These are phyloP conservation scores for Hysterium pulicare DNA, from an alignment of 2,329 filamentous ascomycete genomes.

Conservation along the genomic window DNA sequence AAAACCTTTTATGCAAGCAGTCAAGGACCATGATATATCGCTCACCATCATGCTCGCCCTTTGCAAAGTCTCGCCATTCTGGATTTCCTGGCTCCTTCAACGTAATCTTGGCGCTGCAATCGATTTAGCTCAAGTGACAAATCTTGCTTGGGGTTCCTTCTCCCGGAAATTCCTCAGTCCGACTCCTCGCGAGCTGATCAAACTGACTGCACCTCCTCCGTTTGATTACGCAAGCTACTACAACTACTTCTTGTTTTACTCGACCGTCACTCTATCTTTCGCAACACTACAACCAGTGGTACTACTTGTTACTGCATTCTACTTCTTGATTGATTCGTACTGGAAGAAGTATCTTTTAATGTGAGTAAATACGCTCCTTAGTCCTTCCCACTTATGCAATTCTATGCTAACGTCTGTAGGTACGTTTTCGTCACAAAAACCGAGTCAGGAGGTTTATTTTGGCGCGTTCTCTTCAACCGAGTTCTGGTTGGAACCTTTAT, in stretches of 20 bases:
- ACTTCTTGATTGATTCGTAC: constrained; percentile 82
- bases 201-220: constrained; percentile 83
- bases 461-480: constrained; percentile 91
- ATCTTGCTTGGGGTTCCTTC: constrained; percentile 79
- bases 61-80: constrained; percentile 82
- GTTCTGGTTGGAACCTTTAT: constrained; percentile 78
- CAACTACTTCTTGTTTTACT: constrained; percentile 96
- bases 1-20: constrained; percentile 60
- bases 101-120: constrained; percentile 90
- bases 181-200: constrained; percentile 86
- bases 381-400: not conserved
- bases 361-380: constrained; percentile 36
- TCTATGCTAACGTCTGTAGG: constrained; percentile 17
- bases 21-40: constrained; percentile 63
- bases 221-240: constrained; percentile 98
- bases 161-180: constrained; percentile 80
- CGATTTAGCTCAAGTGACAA: constrained; percentile 86
- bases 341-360: constrained; percentile 94
- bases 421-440: constrained; percentile 95
- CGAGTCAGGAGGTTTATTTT: constrained; percentile 89
- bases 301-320: constrained; percentile 79
- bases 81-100: constrained; percentile 89
- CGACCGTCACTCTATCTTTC: constrained; percentile 83
- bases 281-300: constrained; percentile 82
- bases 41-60: constrained; percentile 67